A percentile compares a stretch with the other conserved stretches of the same genome.
phyloP scores from a whole-genome alignment of 768 basidiomycete genomes.

The Hortiboletus flavorubellus region DNA sequence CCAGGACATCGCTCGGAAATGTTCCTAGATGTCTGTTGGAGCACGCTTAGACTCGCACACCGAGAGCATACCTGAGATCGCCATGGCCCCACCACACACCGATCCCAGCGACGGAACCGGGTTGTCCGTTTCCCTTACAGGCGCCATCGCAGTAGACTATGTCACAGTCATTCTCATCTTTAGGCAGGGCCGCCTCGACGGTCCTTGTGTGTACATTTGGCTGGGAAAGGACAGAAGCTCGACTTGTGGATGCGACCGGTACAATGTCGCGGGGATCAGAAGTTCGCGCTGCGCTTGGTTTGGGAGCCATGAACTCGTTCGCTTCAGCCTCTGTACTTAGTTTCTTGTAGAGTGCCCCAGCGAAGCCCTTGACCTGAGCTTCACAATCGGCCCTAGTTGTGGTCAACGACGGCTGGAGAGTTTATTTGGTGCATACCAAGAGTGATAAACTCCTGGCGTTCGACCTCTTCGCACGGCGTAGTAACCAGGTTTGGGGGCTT shows the following conservation, averaged over 20 bases:
- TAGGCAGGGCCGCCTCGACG: conserved; percentile 2
- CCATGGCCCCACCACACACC: conserved; percentile 86
- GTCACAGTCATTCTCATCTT: conserved; percentile 32
- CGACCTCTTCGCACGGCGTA: conserved; percentile 75
- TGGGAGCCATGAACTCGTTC: conserved; percentile 45
- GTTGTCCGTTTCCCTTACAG: conserved; percentile 76
- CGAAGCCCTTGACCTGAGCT: conserved; percentile 62
- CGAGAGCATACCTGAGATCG: conserved; percentile 49
- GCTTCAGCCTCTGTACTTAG: conserved; percentile 59
- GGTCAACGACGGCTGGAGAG: conserved; percentile 22
- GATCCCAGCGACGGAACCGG: conserved; percentile 67
- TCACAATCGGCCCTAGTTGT: conserved; percentile 65
- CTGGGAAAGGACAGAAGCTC: background rate
- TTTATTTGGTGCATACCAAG: conserved; percentile 54
- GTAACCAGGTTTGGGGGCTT: conserved; percentile 44
- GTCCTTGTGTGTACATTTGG: background rate
- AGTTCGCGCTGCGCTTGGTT: conserved; percentile 18
- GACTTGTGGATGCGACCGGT: conserved; percentile 31
- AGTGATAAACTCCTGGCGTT: conserved; percentile 59
- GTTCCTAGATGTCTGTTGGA: conserved; percentile 50
- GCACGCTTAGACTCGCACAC: background rate
- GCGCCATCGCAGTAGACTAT: conserved; percentile 88
- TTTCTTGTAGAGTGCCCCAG: conserved; percentile 63
- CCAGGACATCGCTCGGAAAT: conserved; percentile 80
- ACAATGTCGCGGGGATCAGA: conserved; percentile 4